These are phyloP conservation scores for Debaryomyces robertsiae DNA, from an alignment of 1,139 yeast species.

Conservation along the genomic window DNA sequence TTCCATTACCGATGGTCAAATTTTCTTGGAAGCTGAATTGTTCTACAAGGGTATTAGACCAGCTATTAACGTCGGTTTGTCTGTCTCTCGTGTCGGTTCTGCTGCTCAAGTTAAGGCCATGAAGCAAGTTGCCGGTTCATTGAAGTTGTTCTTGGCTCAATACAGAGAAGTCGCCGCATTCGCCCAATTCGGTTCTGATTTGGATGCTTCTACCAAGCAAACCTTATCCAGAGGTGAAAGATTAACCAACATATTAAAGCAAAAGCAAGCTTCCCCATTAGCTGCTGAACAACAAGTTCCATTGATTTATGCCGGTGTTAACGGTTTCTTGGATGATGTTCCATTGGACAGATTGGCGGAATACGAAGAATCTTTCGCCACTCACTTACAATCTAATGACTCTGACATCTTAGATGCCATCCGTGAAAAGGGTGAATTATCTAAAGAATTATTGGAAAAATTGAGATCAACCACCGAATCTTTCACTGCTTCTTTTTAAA, in stretches of 20 bases:
- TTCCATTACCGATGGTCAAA: slow-evolving; percentile 97
- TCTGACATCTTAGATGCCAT: slow-evolving; percentile 80
- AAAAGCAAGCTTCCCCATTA: slow-evolving; percentile 95
- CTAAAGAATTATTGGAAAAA: slow-evolving; percentile 83
- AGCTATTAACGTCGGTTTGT: slow-evolving; percentile 99
- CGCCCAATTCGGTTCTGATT: slow-evolving; percentile 99
- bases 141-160: slow-evolving; percentile 99
- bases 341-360: slow-evolving; percentile 86
- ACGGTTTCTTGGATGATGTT: slow-evolving; percentile 94
- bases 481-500: slow-evolving; percentile 82
- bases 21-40: slow-evolving; percentile 98
- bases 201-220: slow-evolving; percentile 99
- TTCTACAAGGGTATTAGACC: slow-evolving; percentile 99
- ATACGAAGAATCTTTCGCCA: slow-evolving; percentile 90
- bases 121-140: slow-evolving; percentile 99
- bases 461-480: slow-evolving; percentile 91
- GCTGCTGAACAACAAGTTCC: slow-evolving; percentile 99
- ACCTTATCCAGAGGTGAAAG: slow-evolving; percentile 99
- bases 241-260: slow-evolving; percentile 98
- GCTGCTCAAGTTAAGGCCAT: slow-evolving; percentile 99
- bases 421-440: slow-evolving; percentile 86
- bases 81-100: slow-evolving; percentile 99
- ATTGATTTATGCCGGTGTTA: slow-evolving; percentile 98
- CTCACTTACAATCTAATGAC: slow-evolving; percentile 90
- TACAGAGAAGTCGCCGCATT: slow-evolving; percentile 99